A percentile compares a stretch with the other conserved stretches of the same genome.
Conservation (phyloP, 148 eudicot genomes). For the Rhododendron griersonianum region DNA sequence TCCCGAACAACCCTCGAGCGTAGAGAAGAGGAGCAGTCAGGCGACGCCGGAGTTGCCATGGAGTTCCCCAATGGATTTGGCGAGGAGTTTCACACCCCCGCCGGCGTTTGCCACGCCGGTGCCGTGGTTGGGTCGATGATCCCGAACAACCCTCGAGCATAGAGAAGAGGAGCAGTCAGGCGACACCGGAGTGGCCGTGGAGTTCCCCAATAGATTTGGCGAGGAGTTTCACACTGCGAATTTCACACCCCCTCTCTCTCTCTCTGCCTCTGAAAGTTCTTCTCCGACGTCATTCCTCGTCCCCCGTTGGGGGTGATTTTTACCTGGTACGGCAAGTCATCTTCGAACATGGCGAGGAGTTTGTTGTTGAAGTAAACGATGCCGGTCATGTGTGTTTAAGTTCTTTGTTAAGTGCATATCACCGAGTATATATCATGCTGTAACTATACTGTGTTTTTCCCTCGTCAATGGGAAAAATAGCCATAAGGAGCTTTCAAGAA, state of each 20-base stretch:
- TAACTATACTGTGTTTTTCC: neutral
- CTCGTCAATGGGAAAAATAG: neutral
- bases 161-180: conserved; percentile 28
- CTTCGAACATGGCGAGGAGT: no score
- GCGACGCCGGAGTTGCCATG: conserved; percentile 45
- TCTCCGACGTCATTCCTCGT: no score
- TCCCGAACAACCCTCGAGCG: conserved; percentile 26
- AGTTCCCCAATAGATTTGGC: conserved; percentile 28
- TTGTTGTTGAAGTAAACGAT: no score
- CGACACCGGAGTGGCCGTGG: conserved; percentile 43
- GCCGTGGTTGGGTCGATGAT: conserved; percentile 28
- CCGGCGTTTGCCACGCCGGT: conserved; percentile 48
- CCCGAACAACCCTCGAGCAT: conserved; percentile 29
- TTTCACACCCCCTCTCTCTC: no score
- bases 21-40: conserved; percentile 26
- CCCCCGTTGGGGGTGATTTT: no score
- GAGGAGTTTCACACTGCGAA: no score
- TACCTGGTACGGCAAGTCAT: no score
- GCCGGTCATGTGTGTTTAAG: no score
- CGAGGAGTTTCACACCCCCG: neutral
- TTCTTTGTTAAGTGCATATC: neutral
- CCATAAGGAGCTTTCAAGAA: neutral
- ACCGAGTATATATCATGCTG: neutral
- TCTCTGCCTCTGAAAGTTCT: no score
- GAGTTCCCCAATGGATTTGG: conserved; percentile 29